A percentile compares a stretch with the other conserved stretches of the same genome.
phyloP scores from a whole-genome alignment of 2,329 filamentous ascomycete species.

The Penicillium sp. region DNA sequence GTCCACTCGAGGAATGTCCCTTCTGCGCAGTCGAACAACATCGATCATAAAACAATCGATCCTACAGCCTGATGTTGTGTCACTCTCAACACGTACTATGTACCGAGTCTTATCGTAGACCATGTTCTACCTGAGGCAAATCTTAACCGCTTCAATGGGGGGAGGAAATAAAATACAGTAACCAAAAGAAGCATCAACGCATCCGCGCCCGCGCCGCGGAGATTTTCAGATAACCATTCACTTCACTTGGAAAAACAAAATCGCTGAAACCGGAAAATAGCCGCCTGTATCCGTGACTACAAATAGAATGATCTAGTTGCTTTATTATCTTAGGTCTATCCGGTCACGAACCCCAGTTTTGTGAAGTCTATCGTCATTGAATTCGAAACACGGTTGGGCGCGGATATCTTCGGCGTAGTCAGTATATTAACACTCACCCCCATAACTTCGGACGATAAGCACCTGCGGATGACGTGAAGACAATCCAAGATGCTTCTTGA shows the following conservation, averaged over 20 bases:
- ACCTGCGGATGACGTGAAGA: constrained; percentile 1
- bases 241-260: not conserved
- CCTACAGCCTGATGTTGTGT: not conserved
- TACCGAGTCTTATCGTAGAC: not conserved
- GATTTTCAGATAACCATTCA: not conserved
- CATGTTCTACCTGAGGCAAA: not conserved
- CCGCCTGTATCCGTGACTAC: constrained; percentile 5
- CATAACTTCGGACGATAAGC: constrained; percentile 2
- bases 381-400: constrained; percentile 15
- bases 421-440: constrained; percentile 18
- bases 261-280: not conserved
- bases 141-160: not conserved
- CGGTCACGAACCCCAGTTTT: not conserved
- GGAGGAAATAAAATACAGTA: no score
- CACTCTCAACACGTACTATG: not conserved
- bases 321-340: not conserved
- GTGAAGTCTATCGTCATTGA: constrained; percentile 16
- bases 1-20: not conserved
- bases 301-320: not conserved
- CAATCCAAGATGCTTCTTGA: constrained; percentile 23
- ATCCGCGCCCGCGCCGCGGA: not conserved
- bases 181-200: constrained; percentile 1
- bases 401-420: constrained; percentile 23
- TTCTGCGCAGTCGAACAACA: not conserved
- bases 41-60: not conserved